Evolutionary conservation across 2,329 filamentous ascomycete genomes (phyloP), one percentile per base, ranked within the genome.

Genomic region (Xylaria sp.): DNA sequence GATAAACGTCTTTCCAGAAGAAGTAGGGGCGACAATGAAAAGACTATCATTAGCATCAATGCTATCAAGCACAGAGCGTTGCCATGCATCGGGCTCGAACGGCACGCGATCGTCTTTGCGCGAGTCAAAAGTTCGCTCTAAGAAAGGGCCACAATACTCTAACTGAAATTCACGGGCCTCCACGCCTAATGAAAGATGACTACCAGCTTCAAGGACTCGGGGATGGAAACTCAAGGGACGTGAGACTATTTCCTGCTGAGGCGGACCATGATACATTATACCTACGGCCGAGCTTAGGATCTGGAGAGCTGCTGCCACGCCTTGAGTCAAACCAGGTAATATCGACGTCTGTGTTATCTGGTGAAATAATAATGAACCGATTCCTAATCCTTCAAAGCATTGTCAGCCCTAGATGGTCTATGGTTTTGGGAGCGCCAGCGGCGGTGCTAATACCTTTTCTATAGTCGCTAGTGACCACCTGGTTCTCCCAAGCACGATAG

Each of bases 1-100:
- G 68, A 94, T 94, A 78, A 94, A 95, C 0, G 92, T 95, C 79
- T 94, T 95, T 71, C 92, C 92, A 0, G 92, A 90, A 28, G 90
- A 92, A 0, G 92, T 95, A 0, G 92, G 92, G 0, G 92, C 92
- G 9, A 94, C 89, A 0, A 94, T 91, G 68, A 94, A 90, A 0
- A 93, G 81, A 73, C 91, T 93, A 72, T 89, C 87, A 63, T 91
- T 84, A 0, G 84, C 85, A 77, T 95, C 92, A 46, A 94, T 90
- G 48, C 88, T 87, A 71, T 95, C 91, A 0, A 95, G 83, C 0
- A 94, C 92, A 46, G 88, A 84, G 65, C 90, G 83, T 79, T 95
- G 92, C 92, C 92, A 95, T 2, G 86, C 87, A 81, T 95, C 92
- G 1, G 92, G 92, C 4, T 90, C 81, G 76, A 95, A 95, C 1